Conservation (phyloP, 2,329 filamentous ascomycete species). For the Penicillium sp. region DNA sequence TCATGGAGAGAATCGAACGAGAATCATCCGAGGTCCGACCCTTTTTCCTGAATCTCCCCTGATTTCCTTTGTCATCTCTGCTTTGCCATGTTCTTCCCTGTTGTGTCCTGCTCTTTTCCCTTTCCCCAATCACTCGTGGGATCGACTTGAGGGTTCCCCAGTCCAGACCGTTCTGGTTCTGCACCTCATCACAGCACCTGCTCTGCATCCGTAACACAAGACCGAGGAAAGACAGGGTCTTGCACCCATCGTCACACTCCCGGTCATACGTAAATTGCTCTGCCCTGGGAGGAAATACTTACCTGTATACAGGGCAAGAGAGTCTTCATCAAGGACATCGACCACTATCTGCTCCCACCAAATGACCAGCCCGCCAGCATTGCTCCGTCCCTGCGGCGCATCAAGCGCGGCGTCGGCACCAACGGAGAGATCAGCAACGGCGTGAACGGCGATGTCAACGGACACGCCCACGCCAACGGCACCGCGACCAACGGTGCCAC, state of each 20-base stretch:
- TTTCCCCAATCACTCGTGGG: no score
- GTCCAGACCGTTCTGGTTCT: no score
- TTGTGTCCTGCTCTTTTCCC: no score
- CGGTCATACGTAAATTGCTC: constrained; percentile 1
- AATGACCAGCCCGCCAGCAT: constrained; percentile 68
- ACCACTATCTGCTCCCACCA: constrained; percentile 85
- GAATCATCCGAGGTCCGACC: constrained; percentile 73
- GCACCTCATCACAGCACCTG: no score
- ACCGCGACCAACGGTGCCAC: constrained; percentile 20
- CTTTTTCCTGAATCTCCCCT: constrained; percentile 31
- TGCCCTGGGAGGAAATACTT: constrained; percentile 37
- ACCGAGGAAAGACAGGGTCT: background rate
- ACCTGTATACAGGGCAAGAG: constrained; percentile 73
- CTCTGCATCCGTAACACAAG: background rate
- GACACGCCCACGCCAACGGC: constrained; percentile 25
- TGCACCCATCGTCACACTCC: background rate
- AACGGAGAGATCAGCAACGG: constrained; percentile 27
- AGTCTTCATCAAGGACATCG: constrained; percentile 97
- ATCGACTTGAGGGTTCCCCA: no score
- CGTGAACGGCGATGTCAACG: constrained; percentile 24
- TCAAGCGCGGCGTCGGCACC: constrained; percentile 65
- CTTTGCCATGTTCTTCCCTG: constrained; percentile 21
- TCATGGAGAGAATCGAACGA: constrained; percentile 75
- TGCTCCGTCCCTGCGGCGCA: constrained; percentile 72
- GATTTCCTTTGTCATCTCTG: constrained; percentile 16